Evolutionary conservation across 805 yeast species (phyloP), one percentile per base, ranked within the genome.

Genomic region (Kodamaea hsintzibuensis): DNA sequence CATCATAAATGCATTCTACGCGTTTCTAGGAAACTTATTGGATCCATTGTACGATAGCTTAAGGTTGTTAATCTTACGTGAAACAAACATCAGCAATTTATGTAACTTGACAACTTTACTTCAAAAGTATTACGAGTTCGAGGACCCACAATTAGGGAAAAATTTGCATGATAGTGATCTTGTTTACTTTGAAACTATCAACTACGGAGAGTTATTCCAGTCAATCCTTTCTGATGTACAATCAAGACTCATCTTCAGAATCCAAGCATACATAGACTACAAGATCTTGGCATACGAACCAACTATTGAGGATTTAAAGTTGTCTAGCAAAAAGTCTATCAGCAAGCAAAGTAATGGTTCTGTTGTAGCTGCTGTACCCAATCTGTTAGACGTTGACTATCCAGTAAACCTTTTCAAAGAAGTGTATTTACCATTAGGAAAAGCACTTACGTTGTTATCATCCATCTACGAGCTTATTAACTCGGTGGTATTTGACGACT

Each of bases 211-310:
- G 44, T 69, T 91, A 3, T 85, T 89, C 57, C 82, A 82, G 52
- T 92, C 96, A 0, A 81, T 91, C 9, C 67, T 88, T 22, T 83
- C 85, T 53, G 96, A 88, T 62, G 82, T 86, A 0, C 98, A 93
- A 69, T 79, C 89, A 1, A 76, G 97, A 55, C 74, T 93, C 40
- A 86, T 91, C 1, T 89, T 92, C 67, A 78, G 93, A 60, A 86
- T 88, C 10, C 95, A 90, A 65, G 78, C 81, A 7, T 86, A 80
- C 58, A 82, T 90, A 30, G 93, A 88, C 57, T 82, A 82, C 35
- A 84, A 83, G 55, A 82, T 92, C 50, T 80, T 83, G 14, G 79
- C 79, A 35, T 89, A 88, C 63, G 81, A 75, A 56, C 91, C 96
- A 1, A 78, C 81, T 2, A 77, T 83, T 1, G 85, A 85, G 55